These are phyloP conservation scores for Thalassiosira allenii DNA, from an alignment of 352 stramenopile species.

Conservation along the genomic window DNA sequence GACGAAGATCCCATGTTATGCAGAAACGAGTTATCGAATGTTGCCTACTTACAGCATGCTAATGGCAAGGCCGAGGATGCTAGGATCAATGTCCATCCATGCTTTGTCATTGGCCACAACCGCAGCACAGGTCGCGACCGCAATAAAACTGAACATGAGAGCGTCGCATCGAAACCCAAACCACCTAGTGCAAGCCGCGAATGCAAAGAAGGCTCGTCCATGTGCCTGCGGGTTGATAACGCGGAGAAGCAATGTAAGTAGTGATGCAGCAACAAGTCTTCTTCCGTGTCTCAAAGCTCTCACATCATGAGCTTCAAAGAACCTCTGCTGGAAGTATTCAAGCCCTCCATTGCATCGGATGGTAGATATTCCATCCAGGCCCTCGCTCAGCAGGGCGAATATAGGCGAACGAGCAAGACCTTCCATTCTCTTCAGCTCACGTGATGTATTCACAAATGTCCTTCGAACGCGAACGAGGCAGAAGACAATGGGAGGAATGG, in stretches of 20 bases:
- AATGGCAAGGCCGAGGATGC: conserved; percentile 75
- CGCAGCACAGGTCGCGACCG: conserved; percentile 67
- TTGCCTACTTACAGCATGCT: too few relatives aligned
- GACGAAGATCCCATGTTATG: too few relatives aligned
- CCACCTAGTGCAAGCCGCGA: conserved; percentile 74
- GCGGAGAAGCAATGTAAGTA: too few relatives aligned
- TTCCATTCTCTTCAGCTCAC: conserved; percentile 95
- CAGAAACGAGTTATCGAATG: too few relatives aligned
- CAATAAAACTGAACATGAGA: conserved; percentile 74
- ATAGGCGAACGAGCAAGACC: conserved; percentile 90
- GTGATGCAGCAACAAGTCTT: not conserved
- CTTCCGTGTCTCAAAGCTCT: not conserved
- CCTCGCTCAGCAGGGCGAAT: conserved; percentile 88
- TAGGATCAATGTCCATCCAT: conserved; percentile 59
- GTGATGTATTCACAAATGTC: conserved; percentile 81
- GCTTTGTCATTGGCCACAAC: conserved; percentile 69
- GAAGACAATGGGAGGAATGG: conserved; percentile 74
- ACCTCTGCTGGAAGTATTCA: conserved; percentile 80
- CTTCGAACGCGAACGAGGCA: conserved; percentile 75
- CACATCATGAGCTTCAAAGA: conserved; percentile 67
- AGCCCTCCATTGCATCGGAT: conserved; percentile 86
- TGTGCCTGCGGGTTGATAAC: not conserved
- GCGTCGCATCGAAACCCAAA: conserved; percentile 79
- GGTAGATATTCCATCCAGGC: conserved; percentile 90
- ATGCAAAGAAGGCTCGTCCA: conserved; percentile 75